Evolutionary conservation across 2,329 filamentous ascomycete species (phyloP).

Genomic region (Aureobasidium sp.): DNA sequence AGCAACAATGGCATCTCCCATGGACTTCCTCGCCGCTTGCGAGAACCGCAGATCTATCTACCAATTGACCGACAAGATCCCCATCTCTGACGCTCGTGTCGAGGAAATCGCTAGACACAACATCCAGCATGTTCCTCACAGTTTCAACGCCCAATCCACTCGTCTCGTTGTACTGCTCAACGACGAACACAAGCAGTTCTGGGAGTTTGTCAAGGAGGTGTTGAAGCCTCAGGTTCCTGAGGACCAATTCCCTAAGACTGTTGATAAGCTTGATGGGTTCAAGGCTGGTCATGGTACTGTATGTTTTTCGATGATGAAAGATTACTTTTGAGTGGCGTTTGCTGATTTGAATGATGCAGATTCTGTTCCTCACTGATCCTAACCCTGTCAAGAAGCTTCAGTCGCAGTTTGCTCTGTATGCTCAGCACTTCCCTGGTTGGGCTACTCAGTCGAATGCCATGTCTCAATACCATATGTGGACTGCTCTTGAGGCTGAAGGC

Average conservation of each 20-base stretch:
- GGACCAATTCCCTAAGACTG: conserved; percentile 51
- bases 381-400: conserved; percentile 57
- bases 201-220: conserved; percentile 60
- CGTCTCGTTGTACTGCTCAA: conserved; percentile 71
- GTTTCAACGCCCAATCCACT: conserved; percentile 84
- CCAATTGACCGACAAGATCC: conserved; percentile 37
- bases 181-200: conserved; percentile 78
- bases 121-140: conserved; percentile 62
- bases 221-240: conserved; percentile 61
- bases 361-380: conserved; percentile 82
- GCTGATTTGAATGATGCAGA: conserved; percentile 13
- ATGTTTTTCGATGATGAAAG: conserved; percentile 25
- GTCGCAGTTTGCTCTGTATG: conserved; percentile 62
- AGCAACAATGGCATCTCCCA: conserved; percentile 30
- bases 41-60: conserved; percentile 55
- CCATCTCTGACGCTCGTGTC: conserved; percentile 50
- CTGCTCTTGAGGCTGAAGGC: conserved; percentile 71
- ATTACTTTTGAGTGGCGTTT: no score
- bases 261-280: conserved; percentile 49
- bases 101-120: conserved; percentile 52
- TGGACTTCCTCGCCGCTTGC: conserved; percentile 53
- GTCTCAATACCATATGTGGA: conserved; percentile 74
- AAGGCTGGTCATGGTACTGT: conserved; percentile 67
- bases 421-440: conserved; percentile 72
- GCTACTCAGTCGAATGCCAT: conserved; percentile 53